Conservation (phyloP, 1,284 basidiomycete genomes). For the Trichosporon ovoides region DNA sequence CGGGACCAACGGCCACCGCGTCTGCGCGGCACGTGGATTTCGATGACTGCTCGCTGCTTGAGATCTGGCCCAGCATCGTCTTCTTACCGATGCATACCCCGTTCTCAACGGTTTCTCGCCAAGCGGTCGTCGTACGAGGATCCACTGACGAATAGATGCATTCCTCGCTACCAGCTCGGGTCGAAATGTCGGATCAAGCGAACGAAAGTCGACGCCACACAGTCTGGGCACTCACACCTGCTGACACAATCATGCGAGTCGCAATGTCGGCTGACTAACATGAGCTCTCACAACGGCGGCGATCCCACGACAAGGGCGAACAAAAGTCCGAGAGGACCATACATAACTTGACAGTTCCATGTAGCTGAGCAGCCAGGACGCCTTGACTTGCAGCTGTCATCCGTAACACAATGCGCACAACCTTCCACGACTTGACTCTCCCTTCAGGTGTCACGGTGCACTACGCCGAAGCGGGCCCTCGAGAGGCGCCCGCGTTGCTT, state of each 20-base stretch:
- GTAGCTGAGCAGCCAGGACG: background rate
- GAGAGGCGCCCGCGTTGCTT: conserved; percentile 46
- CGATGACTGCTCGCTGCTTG: no score
- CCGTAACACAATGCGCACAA: background rate
- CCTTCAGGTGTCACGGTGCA: conserved; percentile 38
- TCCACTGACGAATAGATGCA: background rate
- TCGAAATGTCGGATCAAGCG: background rate
- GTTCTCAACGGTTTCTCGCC: background rate
- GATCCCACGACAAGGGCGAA: background rate
- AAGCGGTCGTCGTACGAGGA: no score
- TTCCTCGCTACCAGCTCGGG: background rate
- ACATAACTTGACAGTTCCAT: background rate
- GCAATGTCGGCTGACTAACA: background rate
- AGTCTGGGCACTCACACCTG: background rate
- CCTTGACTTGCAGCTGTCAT: background rate
- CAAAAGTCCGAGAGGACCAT: background rate
- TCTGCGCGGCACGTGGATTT: background rate
- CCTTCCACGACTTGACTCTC: conserved; percentile 9
- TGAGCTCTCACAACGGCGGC: background rate
- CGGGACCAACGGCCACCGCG: background rate
- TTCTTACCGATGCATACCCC: background rate
- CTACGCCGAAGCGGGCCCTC: conserved; percentile 50
- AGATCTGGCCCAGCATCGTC: no score
- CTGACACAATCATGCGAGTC: background rate
- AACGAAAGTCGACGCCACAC: background rate